These are phyloP conservation scores for Lathyrus tuberosus DNA, from an alignment of 306 rosid genomes.

Conservation along the genomic window DNA sequence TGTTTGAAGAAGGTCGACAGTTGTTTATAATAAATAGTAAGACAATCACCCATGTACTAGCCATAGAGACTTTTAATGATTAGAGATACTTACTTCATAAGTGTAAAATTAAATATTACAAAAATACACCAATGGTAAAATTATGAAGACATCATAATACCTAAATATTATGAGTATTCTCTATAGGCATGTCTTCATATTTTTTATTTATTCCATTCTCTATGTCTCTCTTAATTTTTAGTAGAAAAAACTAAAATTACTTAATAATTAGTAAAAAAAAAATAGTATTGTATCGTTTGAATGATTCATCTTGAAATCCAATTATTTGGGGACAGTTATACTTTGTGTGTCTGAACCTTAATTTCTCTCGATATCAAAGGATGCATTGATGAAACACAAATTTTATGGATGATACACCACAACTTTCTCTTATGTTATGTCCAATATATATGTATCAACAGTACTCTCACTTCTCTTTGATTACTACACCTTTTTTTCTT, in stretches of 20 bases:
- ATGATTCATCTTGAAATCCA: conserved; percentile 15
- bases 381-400: not conserved
- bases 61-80: too few relatives aligned
- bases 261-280: not conserved
- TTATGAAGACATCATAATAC: too few relatives aligned
- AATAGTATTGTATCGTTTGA: not conserved
- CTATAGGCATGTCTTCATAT: too few relatives aligned
- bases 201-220: too few relatives aligned
- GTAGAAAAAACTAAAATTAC: not conserved
- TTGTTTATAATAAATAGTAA: too few relatives aligned
- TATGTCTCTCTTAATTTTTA: too few relatives aligned
- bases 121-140: too few relatives aligned
- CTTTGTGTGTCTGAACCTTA: conserved; percentile 21
- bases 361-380: conserved; percentile 26
- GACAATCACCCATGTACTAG: too few relatives aligned
- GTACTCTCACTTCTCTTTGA: not conserved
- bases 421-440: not conserved
- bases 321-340: not conserved
- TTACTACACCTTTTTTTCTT: not conserved
- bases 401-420: not conserved
- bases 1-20: too few relatives aligned
- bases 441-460: not conserved
- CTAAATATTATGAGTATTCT: too few relatives aligned
- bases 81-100: too few relatives aligned
- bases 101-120: too few relatives aligned